Conservation (phyloP, 2,329 filamentous ascomycete genomes). For the Cordyceps pruinosa region DNA sequence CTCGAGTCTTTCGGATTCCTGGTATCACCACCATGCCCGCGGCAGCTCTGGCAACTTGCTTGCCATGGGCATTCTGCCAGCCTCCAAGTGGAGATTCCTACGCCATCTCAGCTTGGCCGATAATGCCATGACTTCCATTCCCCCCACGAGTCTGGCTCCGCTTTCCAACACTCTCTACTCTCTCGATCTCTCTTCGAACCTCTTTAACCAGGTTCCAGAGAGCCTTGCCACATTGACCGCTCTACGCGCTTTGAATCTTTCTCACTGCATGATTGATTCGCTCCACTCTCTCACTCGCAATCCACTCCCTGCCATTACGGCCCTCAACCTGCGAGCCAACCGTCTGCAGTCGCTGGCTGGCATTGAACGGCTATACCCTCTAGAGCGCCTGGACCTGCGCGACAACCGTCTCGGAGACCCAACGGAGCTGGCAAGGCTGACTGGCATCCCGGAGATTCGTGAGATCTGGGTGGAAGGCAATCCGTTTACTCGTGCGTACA, state of each 20-base stretch:
- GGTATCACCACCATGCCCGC: slow-evolving; percentile 50
- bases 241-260: slow-evolving; percentile 86
- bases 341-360: slow-evolving; percentile 81
- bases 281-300: slow-evolving; percentile 79
- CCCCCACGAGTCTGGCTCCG: slow-evolving; percentile 67
- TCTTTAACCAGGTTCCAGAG: slow-evolving; percentile 91
- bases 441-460: slow-evolving; percentile 80
- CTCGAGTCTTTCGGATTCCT: slow-evolving; percentile 62
- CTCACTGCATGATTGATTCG: slow-evolving; percentile 96
- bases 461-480: slow-evolving; percentile 93
- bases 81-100: slow-evolving; percentile 91
- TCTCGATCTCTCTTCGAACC: slow-evolving; percentile 84
- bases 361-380: slow-evolving; percentile 77
- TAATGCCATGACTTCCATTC: slow-evolving; percentile 78
- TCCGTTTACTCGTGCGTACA: slow-evolving; percentile 81
- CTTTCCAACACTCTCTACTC: slow-evolving; percentile 85
- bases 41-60: slow-evolving; percentile 76
- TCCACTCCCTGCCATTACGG: slow-evolving; percentile 86
- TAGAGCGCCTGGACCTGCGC: slow-evolving; percentile 84
- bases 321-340: slow-evolving; percentile 85
- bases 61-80: slow-evolving; percentile 62
- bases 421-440: slow-evolving; percentile 80
- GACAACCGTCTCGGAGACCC: slow-evolving; percentile 91
- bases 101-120: slow-evolving; percentile 87
- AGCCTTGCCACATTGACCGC: slow-evolving; percentile 78